Evolutionary conservation across 495 filamentous ascomycete species (phyloP), one percentile per base, ranked within the genome.

Genomic region (Hypoxylon subgilvum): DNA sequence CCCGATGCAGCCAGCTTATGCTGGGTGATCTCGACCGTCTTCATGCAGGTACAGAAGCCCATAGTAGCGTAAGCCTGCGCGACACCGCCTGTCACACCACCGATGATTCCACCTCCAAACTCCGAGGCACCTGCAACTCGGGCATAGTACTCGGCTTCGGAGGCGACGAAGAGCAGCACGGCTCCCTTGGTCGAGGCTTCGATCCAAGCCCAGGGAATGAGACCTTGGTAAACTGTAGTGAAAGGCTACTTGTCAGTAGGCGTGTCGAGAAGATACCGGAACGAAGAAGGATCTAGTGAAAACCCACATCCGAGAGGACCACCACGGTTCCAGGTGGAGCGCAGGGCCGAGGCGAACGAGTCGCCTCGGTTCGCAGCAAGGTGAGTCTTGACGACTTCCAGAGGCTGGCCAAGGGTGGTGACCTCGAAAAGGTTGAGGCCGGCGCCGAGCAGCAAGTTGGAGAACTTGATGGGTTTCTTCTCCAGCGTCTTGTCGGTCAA

Each of bases 31-130:
- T 97, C 95, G 57, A 97, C 95, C 51, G 94, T 98, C 86, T 98
- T 98, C 94, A 98, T 98, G 84, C 94, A 98, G 31, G 94, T 98
- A 77, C 94, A 98, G 85, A 98, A 98, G 52, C 94, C 94, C 92
- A 98, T 97, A 63, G 94, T 98, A 52, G 94, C 94, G 72, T 98
- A 98, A 27, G 94, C 94, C 79, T 98, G 94, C 39, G 92, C 95
- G 47, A 98, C 85, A 82, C 94, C 94, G 67, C 94, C 94, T 23
- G 84, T 82, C 81, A 98, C 93, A 74, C 94, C 94, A 65, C 94
- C 95, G 10, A 79, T 70, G 77, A 98, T 96, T 72, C 94, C 94
- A 63, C 84, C 84, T 50, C 86, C 79, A 77, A 98, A 97, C 69
- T 92, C 87, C 63, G 79, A 81, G 61, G 91, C 92, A 62, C 95